A percentile compares a stretch with the other conserved stretches of the same genome.
phyloP scores from a whole-genome alignment of 495 filamentous ascomycete genomes.

The Talaromyces borbonicus region DNA sequence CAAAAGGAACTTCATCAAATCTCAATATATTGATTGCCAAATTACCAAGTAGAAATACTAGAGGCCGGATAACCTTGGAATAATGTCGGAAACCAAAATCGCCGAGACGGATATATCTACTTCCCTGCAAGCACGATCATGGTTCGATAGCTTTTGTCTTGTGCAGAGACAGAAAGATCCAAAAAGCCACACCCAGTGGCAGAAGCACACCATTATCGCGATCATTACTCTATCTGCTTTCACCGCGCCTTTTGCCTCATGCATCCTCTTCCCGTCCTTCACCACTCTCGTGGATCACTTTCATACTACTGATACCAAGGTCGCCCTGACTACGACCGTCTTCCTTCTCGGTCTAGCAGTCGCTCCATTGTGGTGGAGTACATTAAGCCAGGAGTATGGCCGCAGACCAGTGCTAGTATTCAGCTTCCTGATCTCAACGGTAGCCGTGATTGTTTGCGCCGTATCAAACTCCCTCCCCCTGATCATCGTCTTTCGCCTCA shows the following conservation, averaged over 20 bases:
- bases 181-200: neutral
- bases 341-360: neutral
- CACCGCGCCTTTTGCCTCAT: neutral
- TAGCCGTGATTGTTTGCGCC: neutral
- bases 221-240: neutral
- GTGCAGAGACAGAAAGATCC: neutral
- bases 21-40: neutral
- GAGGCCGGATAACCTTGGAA: neutral
- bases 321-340: neutral
- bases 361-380: neutral
- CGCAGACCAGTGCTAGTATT: neutral
- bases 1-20: neutral
- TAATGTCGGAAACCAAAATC: neutral
- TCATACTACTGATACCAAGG: neutral
- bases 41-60: neutral
- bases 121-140: neutral
- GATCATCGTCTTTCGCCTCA: constrained; percentile 1
- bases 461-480: neutral
- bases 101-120: neutral
- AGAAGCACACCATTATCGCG: neutral
- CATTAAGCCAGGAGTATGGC: neutral
- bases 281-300: neutral
- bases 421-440: neutral
- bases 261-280: constrained; percentile 2
- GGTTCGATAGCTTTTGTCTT: neutral